phyloP scores from a whole-genome alignment of 192 early-diverging fungal genomes.

The Podila epicladia region DNA sequence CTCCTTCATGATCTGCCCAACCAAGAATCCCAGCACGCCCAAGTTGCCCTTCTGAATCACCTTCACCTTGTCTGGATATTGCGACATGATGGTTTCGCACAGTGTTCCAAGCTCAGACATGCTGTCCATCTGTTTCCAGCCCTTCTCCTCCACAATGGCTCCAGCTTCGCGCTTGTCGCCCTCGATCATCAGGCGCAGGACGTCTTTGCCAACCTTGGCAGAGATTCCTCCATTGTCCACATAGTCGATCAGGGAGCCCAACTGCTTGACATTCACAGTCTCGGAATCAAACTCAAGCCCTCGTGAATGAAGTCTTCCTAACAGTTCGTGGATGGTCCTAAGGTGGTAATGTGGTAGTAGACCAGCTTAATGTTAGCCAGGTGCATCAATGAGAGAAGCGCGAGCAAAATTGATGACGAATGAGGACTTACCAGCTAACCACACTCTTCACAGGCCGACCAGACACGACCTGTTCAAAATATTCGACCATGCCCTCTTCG shows the following conservation, averaged over 20 bases:
- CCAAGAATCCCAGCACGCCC: constrained; percentile 80
- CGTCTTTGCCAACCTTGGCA: constrained; percentile 72
- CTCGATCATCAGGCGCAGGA: constrained; percentile 76
- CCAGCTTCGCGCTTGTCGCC: constrained; percentile 59
- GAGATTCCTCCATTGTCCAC: constrained; percentile 67
- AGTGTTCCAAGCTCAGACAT: constrained; percentile 52
- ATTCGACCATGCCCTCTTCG: constrained; percentile 77
- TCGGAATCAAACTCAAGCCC: constrained; percentile 54
- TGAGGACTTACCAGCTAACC: constrained; percentile 32
- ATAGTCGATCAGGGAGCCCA: constrained; percentile 72
- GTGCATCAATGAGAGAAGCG: too few species aligned
- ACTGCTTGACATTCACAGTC: constrained; percentile 62
- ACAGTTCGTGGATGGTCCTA: constrained; percentile 70
- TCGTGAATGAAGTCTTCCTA: constrained; percentile 61
- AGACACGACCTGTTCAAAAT: constrained; percentile 74
- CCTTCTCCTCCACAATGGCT: constrained; percentile 70
- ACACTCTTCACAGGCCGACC: constrained; percentile 22
- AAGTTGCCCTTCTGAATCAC: constrained; percentile 71
- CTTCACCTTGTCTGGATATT: constrained; percentile 61
- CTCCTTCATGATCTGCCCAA: constrained; percentile 83
- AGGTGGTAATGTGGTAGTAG: not conserved
- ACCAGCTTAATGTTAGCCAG: too few species aligned
- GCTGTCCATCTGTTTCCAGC: constrained; percentile 65
- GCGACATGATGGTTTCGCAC: constrained; percentile 53
- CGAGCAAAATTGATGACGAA: not conserved